Conservation (phyloP, 345 rosid species). For the Limnanthes douglasii region DNA sequence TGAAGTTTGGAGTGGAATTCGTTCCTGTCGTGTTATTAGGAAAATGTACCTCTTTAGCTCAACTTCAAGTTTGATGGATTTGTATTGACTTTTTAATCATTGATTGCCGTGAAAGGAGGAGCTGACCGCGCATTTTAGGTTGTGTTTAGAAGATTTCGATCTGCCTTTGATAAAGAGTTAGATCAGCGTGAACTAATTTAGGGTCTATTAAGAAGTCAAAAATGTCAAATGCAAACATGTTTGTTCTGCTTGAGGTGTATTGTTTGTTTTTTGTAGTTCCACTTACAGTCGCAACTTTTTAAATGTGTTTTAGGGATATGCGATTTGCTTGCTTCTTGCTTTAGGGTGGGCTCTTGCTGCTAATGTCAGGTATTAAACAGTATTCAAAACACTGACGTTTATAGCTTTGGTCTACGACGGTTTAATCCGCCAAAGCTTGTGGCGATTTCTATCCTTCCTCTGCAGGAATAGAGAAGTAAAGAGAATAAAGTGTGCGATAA, state of each 20-base stretch:
- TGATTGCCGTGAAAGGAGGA: no score
- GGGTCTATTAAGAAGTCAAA: not conserved
- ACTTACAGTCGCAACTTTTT: no score
- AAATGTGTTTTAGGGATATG: conserved; percentile 46
- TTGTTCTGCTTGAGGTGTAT: no score
- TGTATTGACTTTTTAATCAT: no score
- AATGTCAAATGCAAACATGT: not conserved
- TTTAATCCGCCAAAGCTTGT: conserved; percentile 5
- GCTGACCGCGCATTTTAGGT: no score
- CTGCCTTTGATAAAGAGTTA: no score
- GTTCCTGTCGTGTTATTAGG: no score
- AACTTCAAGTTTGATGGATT: no score
- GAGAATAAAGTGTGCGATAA: conserved; percentile 41
- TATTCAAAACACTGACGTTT: conserved; percentile 1
- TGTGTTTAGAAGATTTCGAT: no score
- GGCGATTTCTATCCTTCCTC: not conserved
- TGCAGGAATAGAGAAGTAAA: conserved; percentile 76
- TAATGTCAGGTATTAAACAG: conserved; percentile 53
- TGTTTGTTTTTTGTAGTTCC: no score
- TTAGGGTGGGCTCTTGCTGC: conserved; percentile 86
- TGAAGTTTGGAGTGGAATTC: no score
- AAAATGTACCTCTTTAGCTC: no score
- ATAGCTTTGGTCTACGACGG: conserved; percentile 5
- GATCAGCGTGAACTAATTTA: not conserved
- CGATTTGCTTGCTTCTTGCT: conserved; percentile 78